phyloP scores from a whole-genome alignment of 192 early-diverging fungal species.

The Backusella parvicylindrica region DNA sequence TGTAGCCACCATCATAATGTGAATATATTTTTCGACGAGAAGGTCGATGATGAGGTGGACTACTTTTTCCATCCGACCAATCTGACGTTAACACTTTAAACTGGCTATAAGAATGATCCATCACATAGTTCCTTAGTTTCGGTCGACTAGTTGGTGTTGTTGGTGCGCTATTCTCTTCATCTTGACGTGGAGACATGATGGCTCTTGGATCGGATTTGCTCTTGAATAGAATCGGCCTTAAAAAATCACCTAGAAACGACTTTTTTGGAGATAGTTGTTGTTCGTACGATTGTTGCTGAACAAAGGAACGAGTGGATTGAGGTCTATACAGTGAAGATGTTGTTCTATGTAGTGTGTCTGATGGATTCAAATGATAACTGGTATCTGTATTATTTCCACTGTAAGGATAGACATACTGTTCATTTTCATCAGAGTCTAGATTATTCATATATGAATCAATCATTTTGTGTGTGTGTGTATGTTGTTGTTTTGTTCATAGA shows the following conservation, averaged over 20 bases:
- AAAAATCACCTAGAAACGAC: conserved; percentile 8
- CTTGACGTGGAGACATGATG: background rate
- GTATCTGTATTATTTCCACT: conserved; percentile 5
- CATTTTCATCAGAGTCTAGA: conserved; percentile 32
- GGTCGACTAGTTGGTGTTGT: background rate
- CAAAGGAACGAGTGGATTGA: conserved; percentile 11
- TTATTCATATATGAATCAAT: background rate
- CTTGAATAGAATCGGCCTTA: background rate
- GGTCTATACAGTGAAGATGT: conserved; percentile 10
- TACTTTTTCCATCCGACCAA: background rate
- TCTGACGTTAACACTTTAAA: background rate
- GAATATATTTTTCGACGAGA: conserved; percentile 1
- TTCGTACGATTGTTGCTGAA: background rate
- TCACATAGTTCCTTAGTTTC: conserved; percentile 17
- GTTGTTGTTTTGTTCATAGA: no score
- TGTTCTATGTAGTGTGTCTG: conserved; percentile 4
- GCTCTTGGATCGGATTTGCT: conserved; percentile 1
- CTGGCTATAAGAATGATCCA: conserved; percentile 13
- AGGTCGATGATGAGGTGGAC: background rate
- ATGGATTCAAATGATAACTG: background rate
- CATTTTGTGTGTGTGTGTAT: background rate
- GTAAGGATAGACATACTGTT: conserved; percentile 32
- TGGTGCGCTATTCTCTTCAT: background rate
- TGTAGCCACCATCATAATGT: conserved; percentile 22
- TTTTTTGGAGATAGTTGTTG: background rate